Evolutionary conservation across 352 stramenopile species (phyloP).

Genomic region (Globisporangium uncinulatum): DNA sequence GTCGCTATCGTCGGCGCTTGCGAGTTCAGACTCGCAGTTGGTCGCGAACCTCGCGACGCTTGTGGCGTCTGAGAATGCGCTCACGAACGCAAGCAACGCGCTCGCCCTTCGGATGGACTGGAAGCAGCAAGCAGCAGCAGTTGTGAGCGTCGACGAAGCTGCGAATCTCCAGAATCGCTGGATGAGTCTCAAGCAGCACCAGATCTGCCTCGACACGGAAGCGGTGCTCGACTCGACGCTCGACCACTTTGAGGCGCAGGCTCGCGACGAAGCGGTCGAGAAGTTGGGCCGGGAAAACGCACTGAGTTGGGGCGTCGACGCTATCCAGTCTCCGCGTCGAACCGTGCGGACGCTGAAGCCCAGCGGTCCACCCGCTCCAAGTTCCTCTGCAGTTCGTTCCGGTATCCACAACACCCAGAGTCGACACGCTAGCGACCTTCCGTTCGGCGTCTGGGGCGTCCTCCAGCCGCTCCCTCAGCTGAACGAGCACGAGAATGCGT

Average conservation of each 20-base stretch:
- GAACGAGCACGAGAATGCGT: conserved; percentile 52
- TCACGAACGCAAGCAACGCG: conserved; percentile 18
- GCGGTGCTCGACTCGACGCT: conserved; percentile 63
- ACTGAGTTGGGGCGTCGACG: conserved; percentile 75
- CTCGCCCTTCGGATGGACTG: conserved; percentile 14
- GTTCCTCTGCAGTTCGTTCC: neutral
- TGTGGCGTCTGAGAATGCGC: conserved; percentile 48
- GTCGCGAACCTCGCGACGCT: conserved; percentile 51
- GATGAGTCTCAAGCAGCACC: conserved; percentile 65
- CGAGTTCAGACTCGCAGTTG: conserved; percentile 56
- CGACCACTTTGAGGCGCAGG: conserved; percentile 50
- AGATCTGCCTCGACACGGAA: conserved; percentile 64
- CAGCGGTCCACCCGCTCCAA: neutral
- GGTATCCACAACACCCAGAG: neutral
- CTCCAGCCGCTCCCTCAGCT: conserved; percentile 63
- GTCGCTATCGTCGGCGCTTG: conserved; percentile 23
- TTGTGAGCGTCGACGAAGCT: conserved; percentile 12
- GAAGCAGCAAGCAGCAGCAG: conserved; percentile 14
- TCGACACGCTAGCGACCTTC: conserved; percentile 22
- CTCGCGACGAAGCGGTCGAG: conserved; percentile 55
- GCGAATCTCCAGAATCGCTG: conserved; percentile 54
- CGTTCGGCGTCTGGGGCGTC: conserved; percentile 70
- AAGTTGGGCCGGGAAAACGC: conserved; percentile 78
- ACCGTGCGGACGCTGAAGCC: conserved; percentile 11
- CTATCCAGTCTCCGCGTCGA: conserved; percentile 70